These are phyloP conservation scores for Cladosporium sp. DNA, from an alignment of 2,329 filamentous ascomycete genomes.

Conservation along the genomic window DNA sequence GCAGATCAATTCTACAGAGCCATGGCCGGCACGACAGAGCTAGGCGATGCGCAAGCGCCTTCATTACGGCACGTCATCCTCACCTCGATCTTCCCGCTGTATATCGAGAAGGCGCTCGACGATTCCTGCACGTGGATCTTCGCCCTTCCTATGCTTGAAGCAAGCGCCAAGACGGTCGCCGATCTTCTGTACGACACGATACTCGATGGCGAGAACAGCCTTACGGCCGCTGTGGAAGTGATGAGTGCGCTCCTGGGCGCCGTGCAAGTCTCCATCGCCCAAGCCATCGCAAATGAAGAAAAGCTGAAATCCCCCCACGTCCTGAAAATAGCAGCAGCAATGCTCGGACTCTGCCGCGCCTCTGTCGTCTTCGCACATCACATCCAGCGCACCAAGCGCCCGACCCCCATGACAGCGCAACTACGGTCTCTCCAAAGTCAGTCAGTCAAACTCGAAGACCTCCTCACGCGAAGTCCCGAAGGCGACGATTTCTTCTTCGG, in stretches of 20 bases:
- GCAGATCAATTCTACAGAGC: conserved; percentile 50
- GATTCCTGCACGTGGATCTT: conserved; percentile 49
- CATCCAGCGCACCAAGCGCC: conserved; percentile 13
- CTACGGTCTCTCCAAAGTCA: not conserved
- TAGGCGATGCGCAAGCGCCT: conserved; percentile 30
- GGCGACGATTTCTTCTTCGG: conserved; percentile 10
- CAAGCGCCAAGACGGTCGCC: conserved; percentile 40
- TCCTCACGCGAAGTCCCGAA: conserved; percentile 5
- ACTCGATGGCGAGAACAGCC: conserved; percentile 36
- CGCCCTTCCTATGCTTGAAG: conserved; percentile 49
- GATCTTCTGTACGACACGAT: conserved; percentile 45
- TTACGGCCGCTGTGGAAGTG: conserved; percentile 25
- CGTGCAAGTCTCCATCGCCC: not conserved
- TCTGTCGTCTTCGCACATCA: conserved; percentile 14
- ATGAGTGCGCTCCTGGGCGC: not conserved
- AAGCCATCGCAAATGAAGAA: not conserved
- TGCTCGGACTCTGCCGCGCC: conserved; percentile 17
- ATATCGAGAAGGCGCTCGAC: conserved; percentile 47
- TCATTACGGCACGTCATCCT: conserved; percentile 51
- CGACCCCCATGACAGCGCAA: not conserved
- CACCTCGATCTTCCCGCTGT: conserved; percentile 53
- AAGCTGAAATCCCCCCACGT: not conserved
- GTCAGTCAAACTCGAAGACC: conserved; percentile 11
- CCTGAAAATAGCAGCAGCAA: conserved; percentile 2
- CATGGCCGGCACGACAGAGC: conserved; percentile 43